Base-by-base conservation (phyloP, 2,329 filamentous ascomycete genomes). In the Dryadomyces quercivorus region DNA sequence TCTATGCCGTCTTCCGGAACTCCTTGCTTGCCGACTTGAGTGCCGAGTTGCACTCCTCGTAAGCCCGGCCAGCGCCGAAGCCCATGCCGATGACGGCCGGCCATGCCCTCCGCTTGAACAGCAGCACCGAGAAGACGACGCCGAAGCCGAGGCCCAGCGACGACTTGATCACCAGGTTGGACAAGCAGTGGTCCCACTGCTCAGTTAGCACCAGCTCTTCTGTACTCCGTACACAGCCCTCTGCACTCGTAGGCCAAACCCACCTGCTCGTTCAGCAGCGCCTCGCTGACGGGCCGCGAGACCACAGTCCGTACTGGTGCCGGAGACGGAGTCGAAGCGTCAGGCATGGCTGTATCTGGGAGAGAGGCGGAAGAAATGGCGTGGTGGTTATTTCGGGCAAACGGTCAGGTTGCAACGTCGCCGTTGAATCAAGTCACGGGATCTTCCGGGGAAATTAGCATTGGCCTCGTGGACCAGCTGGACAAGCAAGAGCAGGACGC, bases 211-310 rank as follows among this genome's bases (percentile, higher is more conserved):
- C n/a, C n/a, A 46, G 44, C 13, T 54, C 13, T 5, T 36, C 38
- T 7, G 12, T 15, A 42, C 12, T 31, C 26, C 26, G 26, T 31
- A 31, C n/a, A n/a, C n/a, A n/a, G n/a, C n/a, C n/a, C n/a, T n/a
- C n/a, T n/a, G n/a, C n/a, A n/a, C n/a, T n/a, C n/a, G n/a, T n/a
- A n/a, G n/a, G n/a, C n/a, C n/a, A 5, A 3, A 34, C 51, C 16
- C 83, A 96, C 93, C 90, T 98, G 98, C 76, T 98, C 93, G 74
- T 97, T 97, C 68, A 98, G 82, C 66, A 98, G 83, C 67, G 92
- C 88, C 78, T 98, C 93, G 78, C 92, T 97, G 74, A 96, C 86
- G 60, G 93, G 92, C 72, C 88, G 82, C 70, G 85, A 79, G 68
- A 86, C 78, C 60, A 79, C 77, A 64, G 81, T 74, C 61, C 78